A percentile compares a stretch with the other conserved stretches of the same genome.
phyloP scores from a whole-genome alignment of 1,284 basidiomycete genomes.

The Cerrena zonata region DNA sequence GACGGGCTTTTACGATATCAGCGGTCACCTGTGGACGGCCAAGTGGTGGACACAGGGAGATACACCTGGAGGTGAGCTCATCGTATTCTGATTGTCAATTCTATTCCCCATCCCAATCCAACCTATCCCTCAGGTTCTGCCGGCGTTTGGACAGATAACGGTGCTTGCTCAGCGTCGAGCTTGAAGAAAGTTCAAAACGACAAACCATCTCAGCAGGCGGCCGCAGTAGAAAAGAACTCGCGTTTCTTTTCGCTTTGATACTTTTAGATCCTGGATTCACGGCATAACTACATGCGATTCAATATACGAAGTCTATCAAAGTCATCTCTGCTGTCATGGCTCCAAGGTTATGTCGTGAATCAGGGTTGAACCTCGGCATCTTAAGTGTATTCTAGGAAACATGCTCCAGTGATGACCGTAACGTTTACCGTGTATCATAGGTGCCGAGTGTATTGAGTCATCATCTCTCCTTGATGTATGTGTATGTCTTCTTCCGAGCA shows the following conservation, averaged over 20 bases:
- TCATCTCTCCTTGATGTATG: too few relatives aligned
- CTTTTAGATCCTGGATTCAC: too few relatives aligned
- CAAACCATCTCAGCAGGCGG: not conserved
- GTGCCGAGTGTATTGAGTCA: too few relatives aligned
- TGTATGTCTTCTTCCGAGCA: too few relatives aligned
- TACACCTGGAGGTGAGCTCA: conserved; percentile 40
- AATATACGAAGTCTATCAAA: too few relatives aligned
- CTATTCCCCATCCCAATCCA: not conserved
- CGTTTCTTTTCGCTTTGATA: conserved; percentile 10
- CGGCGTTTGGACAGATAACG: conserved; percentile 33
- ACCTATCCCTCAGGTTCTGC: conserved; percentile 25
- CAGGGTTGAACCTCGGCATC: too few relatives aligned
- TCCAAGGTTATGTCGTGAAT: too few relatives aligned
- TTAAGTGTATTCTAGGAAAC: too few relatives aligned
- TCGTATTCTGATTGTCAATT: not conserved
- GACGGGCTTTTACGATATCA: conserved; percentile 8
- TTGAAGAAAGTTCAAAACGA: conserved; percentile 7
- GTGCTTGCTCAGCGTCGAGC: conserved; percentile 27
- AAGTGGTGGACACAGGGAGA: conserved; percentile 58
- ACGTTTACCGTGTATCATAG: too few relatives aligned
- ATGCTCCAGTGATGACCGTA: too few relatives aligned
- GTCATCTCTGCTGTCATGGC: not conserved
- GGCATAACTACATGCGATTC: too few relatives aligned
- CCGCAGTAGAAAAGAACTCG: conserved; percentile 6
- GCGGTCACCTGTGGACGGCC: conserved; percentile 45